These are phyloP conservation scores for Coemansia sp. DNA, from an alignment of 192 early-diverging fungal genomes.

Conservation along the genomic window DNA sequence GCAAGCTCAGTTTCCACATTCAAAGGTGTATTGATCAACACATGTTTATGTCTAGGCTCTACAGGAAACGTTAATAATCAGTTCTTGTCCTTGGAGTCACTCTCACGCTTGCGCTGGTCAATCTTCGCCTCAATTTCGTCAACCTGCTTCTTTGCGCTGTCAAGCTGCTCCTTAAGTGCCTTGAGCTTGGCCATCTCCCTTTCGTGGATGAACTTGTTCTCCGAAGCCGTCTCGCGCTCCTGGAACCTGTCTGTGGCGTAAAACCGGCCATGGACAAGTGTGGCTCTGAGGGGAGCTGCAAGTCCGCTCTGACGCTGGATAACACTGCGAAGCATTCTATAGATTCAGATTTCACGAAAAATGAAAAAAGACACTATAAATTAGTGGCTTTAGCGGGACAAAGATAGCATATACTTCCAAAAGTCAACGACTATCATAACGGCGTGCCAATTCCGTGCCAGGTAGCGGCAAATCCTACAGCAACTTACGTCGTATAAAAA, in stretches of 20 bases:
- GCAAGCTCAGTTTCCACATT: too few species aligned
- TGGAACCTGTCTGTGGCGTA: conserved; percentile 44
- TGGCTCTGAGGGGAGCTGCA: conserved; percentile 10
- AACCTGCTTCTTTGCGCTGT: conserved; percentile 32
- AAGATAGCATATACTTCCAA: background rate
- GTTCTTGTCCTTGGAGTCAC: conserved; percentile 21
- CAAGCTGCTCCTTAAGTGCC: conserved; percentile 38
- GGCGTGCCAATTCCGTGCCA: too few species aligned
- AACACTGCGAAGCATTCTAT: conserved; percentile 44
- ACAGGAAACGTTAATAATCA: too few species aligned
- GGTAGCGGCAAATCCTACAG: background rate
- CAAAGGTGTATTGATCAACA: too few species aligned
- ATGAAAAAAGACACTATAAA: background rate
- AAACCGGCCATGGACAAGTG: conserved; percentile 14
- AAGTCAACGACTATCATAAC: background rate
- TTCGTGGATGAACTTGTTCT: conserved; percentile 57
- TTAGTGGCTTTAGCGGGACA: background rate
- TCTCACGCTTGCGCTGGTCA: conserved; percentile 20
- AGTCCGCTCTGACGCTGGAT: conserved; percentile 25
- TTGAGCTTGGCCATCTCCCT: conserved; percentile 42
- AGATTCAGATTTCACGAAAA: background rate
- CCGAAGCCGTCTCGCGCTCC: conserved; percentile 52
- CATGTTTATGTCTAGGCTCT: too few species aligned
- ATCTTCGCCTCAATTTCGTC: conserved; percentile 38
- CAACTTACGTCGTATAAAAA: conserved; percentile 3